Conservation (phyloP, 345 rosid genomes). For the Citrus cavaleriei region DNA sequence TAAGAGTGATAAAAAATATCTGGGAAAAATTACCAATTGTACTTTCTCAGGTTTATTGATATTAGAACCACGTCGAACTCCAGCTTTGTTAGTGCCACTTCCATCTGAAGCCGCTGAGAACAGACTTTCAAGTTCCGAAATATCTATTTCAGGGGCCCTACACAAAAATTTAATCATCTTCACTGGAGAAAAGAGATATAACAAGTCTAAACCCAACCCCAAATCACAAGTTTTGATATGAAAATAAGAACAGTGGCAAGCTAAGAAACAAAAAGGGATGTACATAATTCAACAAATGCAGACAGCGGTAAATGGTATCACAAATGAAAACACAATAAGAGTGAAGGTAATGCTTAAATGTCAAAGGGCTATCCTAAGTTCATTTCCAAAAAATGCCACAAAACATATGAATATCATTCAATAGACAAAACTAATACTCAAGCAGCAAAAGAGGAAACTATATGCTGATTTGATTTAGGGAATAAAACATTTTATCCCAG, state of each 20-base stretch:
- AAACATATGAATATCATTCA: background rate
- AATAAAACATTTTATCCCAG: background rate
- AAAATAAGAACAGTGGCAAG: background rate
- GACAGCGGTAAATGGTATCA: background rate
- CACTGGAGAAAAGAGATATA: slow-evolving; percentile 9
- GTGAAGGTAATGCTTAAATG: background rate
- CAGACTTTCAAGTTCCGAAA: slow-evolving; percentile 90
- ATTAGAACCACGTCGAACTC: slow-evolving; percentile 75
- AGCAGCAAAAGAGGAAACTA: background rate
- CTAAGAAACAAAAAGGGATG: background rate
- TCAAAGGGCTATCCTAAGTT: background rate
- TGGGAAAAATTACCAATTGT: slow-evolving; percentile 60
- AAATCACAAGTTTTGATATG: background rate
- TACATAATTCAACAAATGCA: background rate
- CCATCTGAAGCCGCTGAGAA: slow-evolving; percentile 81
- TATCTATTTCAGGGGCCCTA: slow-evolving; percentile 99
- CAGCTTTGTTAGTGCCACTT: slow-evolving; percentile 50
- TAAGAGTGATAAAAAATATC: background rate
- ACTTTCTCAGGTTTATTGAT: slow-evolving; percentile 91
- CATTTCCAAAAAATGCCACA: background rate
- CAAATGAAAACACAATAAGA: background rate
- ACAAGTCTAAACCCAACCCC: background rate
- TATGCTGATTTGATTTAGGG: background rate
- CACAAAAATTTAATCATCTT: slow-evolving; percentile 19
- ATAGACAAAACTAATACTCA: background rate